Evolutionary conservation across 805 yeast species (phyloP).

Genomic region (Pichia cabralensis): DNA sequence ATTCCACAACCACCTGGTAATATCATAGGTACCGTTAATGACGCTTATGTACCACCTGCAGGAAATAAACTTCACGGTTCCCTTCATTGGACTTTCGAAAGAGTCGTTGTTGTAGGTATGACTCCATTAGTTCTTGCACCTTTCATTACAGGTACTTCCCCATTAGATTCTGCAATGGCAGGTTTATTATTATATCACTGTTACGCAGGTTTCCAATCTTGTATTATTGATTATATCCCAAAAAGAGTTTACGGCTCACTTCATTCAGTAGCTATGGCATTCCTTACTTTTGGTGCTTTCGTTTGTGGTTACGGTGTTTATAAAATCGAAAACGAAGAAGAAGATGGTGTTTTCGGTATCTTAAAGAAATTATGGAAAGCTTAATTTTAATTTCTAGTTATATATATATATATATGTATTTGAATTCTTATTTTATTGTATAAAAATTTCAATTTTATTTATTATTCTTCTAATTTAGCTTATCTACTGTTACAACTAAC

Average conservation of each 20-base stretch:
- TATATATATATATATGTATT: not conserved
- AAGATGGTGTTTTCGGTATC: constrained; percentile 49
- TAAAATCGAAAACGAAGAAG: constrained; percentile 53
- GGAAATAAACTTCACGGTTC: constrained; percentile 66
- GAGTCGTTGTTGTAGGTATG: constrained; percentile 54
- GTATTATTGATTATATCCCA: constrained; percentile 81
- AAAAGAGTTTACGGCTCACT: constrained; percentile 58
- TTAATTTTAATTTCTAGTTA: no score
- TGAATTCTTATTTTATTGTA: no score
- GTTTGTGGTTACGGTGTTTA: constrained; percentile 65
- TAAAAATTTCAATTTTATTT: no score
- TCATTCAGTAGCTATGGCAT: constrained; percentile 51
- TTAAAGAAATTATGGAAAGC: constrained; percentile 28
- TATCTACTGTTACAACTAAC: no score
- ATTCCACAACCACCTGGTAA: constrained; percentile 61
- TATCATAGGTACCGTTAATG: constrained; percentile 86
- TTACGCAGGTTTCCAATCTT: constrained; percentile 74
- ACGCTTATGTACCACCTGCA: constrained; percentile 64
- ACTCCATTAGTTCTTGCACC: constrained; percentile 75
- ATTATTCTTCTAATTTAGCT: constrained; percentile 2
- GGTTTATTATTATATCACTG: constrained; percentile 52
- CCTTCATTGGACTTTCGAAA: constrained; percentile 90
- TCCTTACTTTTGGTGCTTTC: constrained; percentile 53
- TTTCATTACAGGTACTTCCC: constrained; percentile 58
- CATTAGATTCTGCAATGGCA: constrained; percentile 67